Evolutionary conservation across 2,329 filamentous ascomycete species (phyloP), one percentile per base, ranked within the genome.

Genomic region (Claviceps sp.): DNA sequence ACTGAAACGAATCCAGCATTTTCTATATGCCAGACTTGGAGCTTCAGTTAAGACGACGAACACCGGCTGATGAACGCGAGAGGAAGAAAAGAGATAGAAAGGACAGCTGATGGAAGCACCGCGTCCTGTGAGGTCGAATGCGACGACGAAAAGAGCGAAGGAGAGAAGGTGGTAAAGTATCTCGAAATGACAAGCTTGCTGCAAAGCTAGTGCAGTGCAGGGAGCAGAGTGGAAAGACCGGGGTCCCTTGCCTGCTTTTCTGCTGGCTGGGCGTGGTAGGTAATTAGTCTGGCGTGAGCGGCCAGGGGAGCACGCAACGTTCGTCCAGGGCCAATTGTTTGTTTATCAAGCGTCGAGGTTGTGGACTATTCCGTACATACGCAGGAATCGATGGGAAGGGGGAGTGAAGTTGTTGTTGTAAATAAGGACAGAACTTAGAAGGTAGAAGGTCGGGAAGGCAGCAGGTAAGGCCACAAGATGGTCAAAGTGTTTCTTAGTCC

Each of bases 181-280:
- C 42, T 44, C 49, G 50, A 52, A 26, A 36, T 54, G 39, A 45
- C 42, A 20, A 52, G 43, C 43, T 34, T 49, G 29, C 26, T 26
- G 37, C 47, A 36, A 38, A 50, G 42, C 43, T 50, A 44, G 52
- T 34, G 34, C 45, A 23, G 29, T 44, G 44, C 37, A 47, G 47
- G 47, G 46, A 40, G 29, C 40, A 38, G 46, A n/a, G 43, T 37
- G 44, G 38, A 47, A 48, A 38, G 49, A 46, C 44, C n/a, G 49
- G 47, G 47, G 22, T 36, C 45, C 36, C 44, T 52, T 40, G 53
- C 39, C 50, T 53, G 48, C 51, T 51, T 50, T 49, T 48, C 49
- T 47, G 39, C 49, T 45, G 52, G 52, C 49, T 49, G 48, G 39
- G 29, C 17, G 29, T 22, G 48, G 16, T 39, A 29, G 37, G 16